Evolutionary conservation across 305 asterid genomes (phyloP).

Genomic region (Rubia balearica): DNA sequence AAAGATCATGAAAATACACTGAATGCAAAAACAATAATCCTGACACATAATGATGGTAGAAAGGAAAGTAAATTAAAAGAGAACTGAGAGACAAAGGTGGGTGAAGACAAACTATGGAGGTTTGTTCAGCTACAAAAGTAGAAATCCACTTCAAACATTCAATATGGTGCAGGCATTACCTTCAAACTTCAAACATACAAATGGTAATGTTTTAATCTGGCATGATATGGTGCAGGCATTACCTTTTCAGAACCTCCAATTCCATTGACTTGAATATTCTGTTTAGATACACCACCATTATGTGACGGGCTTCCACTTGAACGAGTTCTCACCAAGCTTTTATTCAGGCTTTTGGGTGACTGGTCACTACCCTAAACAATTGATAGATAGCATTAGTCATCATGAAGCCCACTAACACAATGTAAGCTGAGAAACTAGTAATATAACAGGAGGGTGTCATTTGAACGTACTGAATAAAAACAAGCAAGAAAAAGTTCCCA

Average conservation of each 20-base stretch:
- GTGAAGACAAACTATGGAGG: background rate
- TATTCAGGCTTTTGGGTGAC: constrained; percentile 57
- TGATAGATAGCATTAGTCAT: constrained; percentile 26
- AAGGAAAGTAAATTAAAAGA: background rate
- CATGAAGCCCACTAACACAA: background rate
- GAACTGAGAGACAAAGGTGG: background rate
- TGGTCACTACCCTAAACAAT: constrained; percentile 67
- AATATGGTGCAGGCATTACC: background rate
- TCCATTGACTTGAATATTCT: constrained; percentile 63
- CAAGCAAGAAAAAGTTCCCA: background rate
- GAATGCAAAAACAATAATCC: constrained; percentile 2
- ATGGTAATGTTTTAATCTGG: background rate
- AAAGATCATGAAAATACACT: constrained; percentile 2
- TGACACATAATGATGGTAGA: background rate
- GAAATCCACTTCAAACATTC: constrained; percentile 3
- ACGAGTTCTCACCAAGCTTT: constrained; percentile 42
- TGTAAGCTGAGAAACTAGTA: background rate
- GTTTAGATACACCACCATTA: constrained; percentile 43
- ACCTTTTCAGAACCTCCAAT: constrained; percentile 54
- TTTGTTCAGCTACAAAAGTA: background rate
- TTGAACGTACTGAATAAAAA: background rate
- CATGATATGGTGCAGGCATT: constrained; percentile 17
- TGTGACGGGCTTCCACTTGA: constrained; percentile 47
- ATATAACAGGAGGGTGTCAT: background rate
- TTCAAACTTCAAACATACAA: constrained; percentile 3